Evolutionary conservation across 306 rosid genomes (phyloP).

Genomic region (Begonia peltatifolia): DNA sequence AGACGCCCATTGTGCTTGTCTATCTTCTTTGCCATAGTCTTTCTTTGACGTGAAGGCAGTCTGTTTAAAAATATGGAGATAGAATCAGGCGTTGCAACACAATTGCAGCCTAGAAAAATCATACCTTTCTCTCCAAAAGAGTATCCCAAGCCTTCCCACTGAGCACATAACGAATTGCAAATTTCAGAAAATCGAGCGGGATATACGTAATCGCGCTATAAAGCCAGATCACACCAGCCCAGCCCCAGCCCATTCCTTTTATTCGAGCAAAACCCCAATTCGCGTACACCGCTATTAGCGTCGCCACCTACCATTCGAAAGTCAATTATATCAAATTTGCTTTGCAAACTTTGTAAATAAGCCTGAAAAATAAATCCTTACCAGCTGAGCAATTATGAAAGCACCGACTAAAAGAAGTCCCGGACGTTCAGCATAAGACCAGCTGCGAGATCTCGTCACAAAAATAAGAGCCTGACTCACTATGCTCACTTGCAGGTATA

Average conservation of each 20-base stretch:
- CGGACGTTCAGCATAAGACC: conserved; percentile 86
- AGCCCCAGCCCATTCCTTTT: conserved; percentile 90
- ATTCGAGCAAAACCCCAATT: conserved; percentile 82
- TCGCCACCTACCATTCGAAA: conserved; percentile 47
- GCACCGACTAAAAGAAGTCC: conserved; percentile 83
- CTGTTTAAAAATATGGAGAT: conserved; percentile 15
- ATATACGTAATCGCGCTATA: conserved; percentile 69
- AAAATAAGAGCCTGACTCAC: conserved; percentile 92
- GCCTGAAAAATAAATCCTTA: conserved; percentile 14
- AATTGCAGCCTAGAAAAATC: background rate
- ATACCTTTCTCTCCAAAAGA: conserved; percentile 91
- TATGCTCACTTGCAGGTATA: conserved; percentile 96
- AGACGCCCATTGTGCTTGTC: conserved; percentile 98
- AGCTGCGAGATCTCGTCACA: conserved; percentile 95
- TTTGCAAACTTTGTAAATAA: too few species aligned
- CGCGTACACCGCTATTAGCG: conserved; percentile 88
- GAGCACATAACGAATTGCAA: conserved; percentile 60
- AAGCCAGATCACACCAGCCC: conserved; percentile 97
- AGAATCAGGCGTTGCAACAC: too few species aligned
- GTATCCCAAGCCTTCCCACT: conserved; percentile 98
- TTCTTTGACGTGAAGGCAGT: conserved; percentile 98
- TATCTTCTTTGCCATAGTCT: conserved; percentile 96
- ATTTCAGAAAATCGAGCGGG: conserved; percentile 79
- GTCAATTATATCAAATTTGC: background rate
- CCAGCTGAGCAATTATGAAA: conserved; percentile 81